Conservation (phyloP, 257 asterid genomes). For the Ilex aquifolium region DNA sequence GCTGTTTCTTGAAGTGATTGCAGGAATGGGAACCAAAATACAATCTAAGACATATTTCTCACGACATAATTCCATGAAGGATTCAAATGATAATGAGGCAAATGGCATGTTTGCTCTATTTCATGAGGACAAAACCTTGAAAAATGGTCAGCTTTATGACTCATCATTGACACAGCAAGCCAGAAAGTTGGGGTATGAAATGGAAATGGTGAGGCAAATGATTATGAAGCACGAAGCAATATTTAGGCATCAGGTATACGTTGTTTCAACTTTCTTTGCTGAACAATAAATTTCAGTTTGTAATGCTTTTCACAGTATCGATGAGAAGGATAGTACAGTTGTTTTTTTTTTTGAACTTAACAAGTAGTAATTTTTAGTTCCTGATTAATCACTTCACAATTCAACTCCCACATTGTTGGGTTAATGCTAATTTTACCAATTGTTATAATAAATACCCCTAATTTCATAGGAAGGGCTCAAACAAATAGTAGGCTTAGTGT, state of each 20-base stretch:
- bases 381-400: too few species aligned
- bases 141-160: constrained; percentile 27
- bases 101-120: constrained; percentile 27
- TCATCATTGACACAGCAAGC: constrained; percentile 10
- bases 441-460: too few species aligned
- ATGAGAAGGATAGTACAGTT: too few species aligned
- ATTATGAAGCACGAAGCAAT: constrained; percentile 62
- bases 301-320: too few species aligned
- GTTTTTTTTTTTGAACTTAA: too few species aligned
- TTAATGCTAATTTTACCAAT: too few species aligned
- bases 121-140: constrained; percentile 23
- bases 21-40: constrained; percentile 71
- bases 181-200: constrained; percentile 25
- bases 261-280: neutral
- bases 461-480: too few species aligned
- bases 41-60: constrained; percentile 36
- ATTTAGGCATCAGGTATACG: constrained; percentile 63
- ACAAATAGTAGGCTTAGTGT: too few species aligned
- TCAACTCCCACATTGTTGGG: too few species aligned
- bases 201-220: constrained; percentile 46
- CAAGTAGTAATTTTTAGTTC: too few species aligned
- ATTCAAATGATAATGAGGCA: constrained; percentile 30
- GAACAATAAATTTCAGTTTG: neutral
- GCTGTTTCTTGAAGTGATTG: constrained; percentile 13
- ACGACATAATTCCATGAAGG: constrained; percentile 31